phyloP scores from a whole-genome alignment of 305 asterid species.

The Fraxinus nigra region DNA sequence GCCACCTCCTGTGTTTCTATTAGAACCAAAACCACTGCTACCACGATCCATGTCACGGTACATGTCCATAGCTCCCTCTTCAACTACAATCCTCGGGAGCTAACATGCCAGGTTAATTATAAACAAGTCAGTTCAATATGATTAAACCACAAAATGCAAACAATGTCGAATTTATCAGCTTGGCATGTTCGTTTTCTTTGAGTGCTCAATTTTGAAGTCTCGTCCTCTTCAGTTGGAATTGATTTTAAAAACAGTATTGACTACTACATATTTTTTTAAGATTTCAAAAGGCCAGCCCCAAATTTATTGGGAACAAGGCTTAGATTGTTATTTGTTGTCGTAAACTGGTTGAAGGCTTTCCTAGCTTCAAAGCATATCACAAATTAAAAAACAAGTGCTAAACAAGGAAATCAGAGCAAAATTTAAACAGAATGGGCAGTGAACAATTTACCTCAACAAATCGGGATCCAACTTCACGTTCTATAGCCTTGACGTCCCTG shows the following conservation, averaged over 20 bases:
- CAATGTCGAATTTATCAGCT: conserved; percentile 3
- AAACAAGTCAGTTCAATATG: conserved; percentile 20
- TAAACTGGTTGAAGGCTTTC: neutral
- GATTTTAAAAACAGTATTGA: neutral
- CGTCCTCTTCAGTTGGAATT: neutral
- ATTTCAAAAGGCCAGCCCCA: neutral
- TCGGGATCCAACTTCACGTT: conserved; percentile 83
- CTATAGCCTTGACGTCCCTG: conserved; percentile 68
- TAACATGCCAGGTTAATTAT: conserved; percentile 23
- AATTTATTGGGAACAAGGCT: neutral
- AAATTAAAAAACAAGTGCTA: neutral
- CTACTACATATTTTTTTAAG: neutral
- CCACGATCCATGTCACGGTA: conserved; percentile 47
- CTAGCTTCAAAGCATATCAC: conserved; percentile 10
- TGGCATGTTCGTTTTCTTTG: neutral
- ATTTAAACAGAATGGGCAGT: conserved; percentile 8
- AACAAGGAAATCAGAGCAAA: neutral
- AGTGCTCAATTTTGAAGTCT: neutral
- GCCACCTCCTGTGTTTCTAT: conserved; percentile 45
- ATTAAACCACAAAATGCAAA: neutral
- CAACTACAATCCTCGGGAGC: conserved; percentile 79
- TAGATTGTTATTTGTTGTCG: neutral
- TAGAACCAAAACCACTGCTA: conserved; percentile 46
- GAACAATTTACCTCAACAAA: conserved; percentile 56
- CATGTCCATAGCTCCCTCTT: conserved; percentile 51